Conservation (phyloP, 1,284 basidiomycete species). For the Thelephora terrestris region DNA sequence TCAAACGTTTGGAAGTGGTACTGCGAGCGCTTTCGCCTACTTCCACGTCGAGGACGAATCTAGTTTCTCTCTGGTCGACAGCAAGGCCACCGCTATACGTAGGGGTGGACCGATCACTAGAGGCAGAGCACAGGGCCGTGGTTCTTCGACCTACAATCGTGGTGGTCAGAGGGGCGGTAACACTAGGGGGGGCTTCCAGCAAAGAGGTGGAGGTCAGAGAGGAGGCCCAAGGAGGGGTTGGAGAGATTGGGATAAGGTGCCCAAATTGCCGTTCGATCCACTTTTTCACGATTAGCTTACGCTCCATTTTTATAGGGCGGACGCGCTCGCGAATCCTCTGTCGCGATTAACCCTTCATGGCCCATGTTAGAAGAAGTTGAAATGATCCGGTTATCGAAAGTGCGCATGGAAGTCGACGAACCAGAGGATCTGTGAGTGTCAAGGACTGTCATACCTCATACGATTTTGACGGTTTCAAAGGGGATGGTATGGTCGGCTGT, state of each 20-base stretch:
- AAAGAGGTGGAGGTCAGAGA: conserved; percentile 35
- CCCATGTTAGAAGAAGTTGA: conserved; percentile 94
- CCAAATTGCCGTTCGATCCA: conserved; percentile 9
- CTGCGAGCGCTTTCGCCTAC: conserved; percentile 92
- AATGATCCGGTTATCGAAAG: conserved; percentile 87
- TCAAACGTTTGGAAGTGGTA: conserved; percentile 72
- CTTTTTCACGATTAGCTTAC: background rate
- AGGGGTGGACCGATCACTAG: conserved; percentile 53
- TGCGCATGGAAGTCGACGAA: conserved; percentile 87
- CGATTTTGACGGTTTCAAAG: conserved; percentile 29
- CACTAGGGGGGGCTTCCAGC: conserved; percentile 32
- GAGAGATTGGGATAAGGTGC: conserved; percentile 92
- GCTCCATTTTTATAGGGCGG: conserved; percentile 47
- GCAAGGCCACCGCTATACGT: conserved; percentile 57
- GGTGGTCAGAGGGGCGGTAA: conserved; percentile 32
- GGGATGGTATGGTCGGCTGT: conserved; percentile 83
- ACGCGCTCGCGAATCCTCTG: conserved; percentile 88
- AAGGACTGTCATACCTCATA: background rate
- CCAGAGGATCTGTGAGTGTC: conserved; percentile 74
- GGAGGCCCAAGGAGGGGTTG: conserved; percentile 73
- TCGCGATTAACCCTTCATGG: conserved; percentile 91
- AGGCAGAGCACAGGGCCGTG: conserved; percentile 43
- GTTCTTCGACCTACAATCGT: conserved; percentile 33
- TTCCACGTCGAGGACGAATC: conserved; percentile 99
- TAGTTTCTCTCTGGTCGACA: conserved; percentile 95